A percentile compares a stretch with the other conserved stretches of the same genome.
Evolutionary conservation across 2,329 filamentous ascomycete species (phyloP).

Genomic region (Mycosphaerella sp.): DNA sequence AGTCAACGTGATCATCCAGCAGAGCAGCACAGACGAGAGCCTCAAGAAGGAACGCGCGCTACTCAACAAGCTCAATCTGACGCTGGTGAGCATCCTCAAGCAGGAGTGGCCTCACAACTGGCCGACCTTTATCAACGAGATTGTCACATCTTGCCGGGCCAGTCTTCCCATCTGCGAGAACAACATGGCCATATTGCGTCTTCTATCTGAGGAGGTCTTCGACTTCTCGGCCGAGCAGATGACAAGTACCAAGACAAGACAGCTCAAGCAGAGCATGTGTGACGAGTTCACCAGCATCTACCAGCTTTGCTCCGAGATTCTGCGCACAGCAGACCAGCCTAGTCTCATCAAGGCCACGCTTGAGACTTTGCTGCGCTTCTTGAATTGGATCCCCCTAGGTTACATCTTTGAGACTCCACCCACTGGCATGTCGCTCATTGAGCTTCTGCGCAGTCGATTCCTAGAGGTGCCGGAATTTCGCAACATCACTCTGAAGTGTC

Average conservation of each 20-base stretch:
- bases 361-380: conserved; percentile 89
- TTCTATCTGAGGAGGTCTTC: conserved; percentile 97
- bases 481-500: conserved; percentile 90
- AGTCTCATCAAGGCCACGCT: conserved; percentile 93
- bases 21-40: conserved; percentile 82
- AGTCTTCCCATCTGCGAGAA: conserved; percentile 98
- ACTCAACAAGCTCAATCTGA: conserved; percentile 96
- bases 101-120: conserved; percentile 99
- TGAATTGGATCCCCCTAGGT: conserved; percentile 97
- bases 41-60: conserved; percentile 79
- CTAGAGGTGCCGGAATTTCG: conserved; percentile 90
- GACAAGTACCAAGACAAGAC: conserved; percentile 96
- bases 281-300: conserved; percentile 98
- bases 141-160: conserved; percentile 90
- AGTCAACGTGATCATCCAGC: conserved; percentile 95
- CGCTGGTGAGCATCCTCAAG: conserved; percentile 94
- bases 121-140: conserved; percentile 99
- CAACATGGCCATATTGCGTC: conserved; percentile 96
- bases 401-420: conserved; percentile 95
- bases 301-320: conserved; percentile 90
- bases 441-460: conserved; percentile 87
- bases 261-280: conserved; percentile 97
- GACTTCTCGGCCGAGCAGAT: conserved; percentile 98
- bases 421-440: conserved; percentile 61
- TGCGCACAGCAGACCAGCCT: conserved; percentile 80